Percentiles rank a stretch among this genome's conserved stretches.
Conservation (phyloP, 129 eudicot genomes). For the sunflower (Helianthus annuus) region DNA sequence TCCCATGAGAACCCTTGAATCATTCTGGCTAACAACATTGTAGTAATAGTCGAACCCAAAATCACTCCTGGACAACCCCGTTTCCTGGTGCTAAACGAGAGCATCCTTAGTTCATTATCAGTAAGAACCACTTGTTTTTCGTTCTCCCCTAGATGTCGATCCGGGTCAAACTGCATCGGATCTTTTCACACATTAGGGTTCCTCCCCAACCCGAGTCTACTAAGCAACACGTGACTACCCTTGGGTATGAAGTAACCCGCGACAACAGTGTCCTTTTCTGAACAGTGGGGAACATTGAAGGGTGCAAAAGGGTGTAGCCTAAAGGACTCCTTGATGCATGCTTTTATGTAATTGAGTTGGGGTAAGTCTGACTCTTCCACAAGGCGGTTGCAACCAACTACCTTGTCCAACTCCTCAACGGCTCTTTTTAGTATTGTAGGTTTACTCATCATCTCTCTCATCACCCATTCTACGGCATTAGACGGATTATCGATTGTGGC, state of each 20-base stretch:
- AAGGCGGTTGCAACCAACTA: neutral
- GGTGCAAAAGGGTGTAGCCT: neutral
- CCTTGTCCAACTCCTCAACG: neutral
- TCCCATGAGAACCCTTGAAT: constrained; percentile 1
- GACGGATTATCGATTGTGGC: neutral
- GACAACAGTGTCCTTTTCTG: neutral
- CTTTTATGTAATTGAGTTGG: too few relatives aligned
- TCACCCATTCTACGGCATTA: neutral
- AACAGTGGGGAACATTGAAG: neutral
- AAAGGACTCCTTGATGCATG: too few relatives aligned
- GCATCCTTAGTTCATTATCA: neutral
- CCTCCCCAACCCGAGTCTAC: neutral
- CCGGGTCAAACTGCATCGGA: neutral
- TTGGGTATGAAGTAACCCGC: constrained; percentile 1
- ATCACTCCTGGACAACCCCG: neutral
- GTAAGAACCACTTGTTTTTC: neutral
- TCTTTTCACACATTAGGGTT: neutral
- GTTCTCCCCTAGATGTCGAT: neutral
- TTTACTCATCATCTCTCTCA: neutral
- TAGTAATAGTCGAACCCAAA: neutral
- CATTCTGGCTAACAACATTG: neutral
- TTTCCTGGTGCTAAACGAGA: neutral
- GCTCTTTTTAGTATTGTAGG: neutral
- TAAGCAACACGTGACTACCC: neutral
- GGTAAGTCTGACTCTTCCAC: too few relatives aligned